Conservation (phyloP, 768 basidiomycete genomes). For the Lyophyllum semitale region DNA sequence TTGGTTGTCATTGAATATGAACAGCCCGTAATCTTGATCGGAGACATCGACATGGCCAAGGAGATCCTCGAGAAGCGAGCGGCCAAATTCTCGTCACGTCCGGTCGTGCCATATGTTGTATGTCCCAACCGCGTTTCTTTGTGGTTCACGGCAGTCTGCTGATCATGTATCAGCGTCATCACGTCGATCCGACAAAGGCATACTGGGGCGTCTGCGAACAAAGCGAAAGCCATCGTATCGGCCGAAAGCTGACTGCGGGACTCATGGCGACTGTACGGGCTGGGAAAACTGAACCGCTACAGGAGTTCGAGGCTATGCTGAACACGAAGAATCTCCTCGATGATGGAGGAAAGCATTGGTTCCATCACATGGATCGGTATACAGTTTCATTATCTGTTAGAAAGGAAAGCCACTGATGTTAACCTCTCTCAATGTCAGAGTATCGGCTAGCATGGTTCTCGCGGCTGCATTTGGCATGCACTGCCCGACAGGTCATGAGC, state of each 20-base stretch:
- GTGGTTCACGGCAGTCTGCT: neutral
- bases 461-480: neutral
- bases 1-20: neutral
- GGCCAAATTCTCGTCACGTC: neutral
- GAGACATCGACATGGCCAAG: neutral
- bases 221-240: neutral
- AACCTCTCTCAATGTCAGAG: neutral
- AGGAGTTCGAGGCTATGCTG: neutral
- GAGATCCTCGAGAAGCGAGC: neutral
- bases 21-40: neutral
- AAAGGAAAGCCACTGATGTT: neutral
- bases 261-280: neutral
- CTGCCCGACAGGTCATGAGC: neutral
- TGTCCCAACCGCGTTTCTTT: neutral
- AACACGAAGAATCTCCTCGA: neutral
- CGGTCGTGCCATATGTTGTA: neutral
- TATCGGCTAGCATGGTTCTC: neutral
- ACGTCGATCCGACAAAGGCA: neutral
- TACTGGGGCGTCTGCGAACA: constrained; percentile 1
- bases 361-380: constrained; percentile 3
- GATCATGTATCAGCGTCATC: neutral
- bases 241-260: neutral
- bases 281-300: neutral
- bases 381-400: neutral
- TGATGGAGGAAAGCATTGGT: neutral